A percentile compares a stretch with the other conserved stretches of the same genome.
phyloP scores from a whole-genome alignment of 306 rosid species.

The Gillenia trifoliata region DNA sequence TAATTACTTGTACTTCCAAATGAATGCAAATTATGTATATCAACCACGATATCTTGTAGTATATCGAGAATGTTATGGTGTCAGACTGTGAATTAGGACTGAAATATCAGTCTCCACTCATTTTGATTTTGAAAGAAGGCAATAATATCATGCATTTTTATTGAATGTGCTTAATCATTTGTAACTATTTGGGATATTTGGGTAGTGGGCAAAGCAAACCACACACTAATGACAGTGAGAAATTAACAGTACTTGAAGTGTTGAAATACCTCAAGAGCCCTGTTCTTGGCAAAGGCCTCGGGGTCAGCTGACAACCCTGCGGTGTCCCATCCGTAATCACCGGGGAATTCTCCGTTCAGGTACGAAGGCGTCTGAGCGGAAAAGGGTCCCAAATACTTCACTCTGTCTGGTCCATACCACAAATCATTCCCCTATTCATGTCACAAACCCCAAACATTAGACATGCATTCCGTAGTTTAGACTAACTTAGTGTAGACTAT shows the following conservation, averaged over 20 bases:
- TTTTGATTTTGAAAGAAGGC: background rate
- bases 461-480: background rate
- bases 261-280: slow-evolving; percentile 84
- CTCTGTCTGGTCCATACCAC: slow-evolving; percentile 93
- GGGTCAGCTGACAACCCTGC: slow-evolving; percentile 91
- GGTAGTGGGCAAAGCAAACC: background rate
- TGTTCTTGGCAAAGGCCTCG: slow-evolving; percentile 84
- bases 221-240: background rate
- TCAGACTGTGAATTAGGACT: background rate
- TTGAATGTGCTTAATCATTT: background rate
- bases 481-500: background rate
- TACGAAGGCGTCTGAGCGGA: slow-evolving; percentile 88
- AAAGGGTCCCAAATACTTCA: slow-evolving; percentile 85
- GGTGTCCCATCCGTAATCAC: slow-evolving; percentile 90
- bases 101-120: background rate
- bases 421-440: slow-evolving; percentile 55
- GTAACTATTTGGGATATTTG: background rate
- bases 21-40: background rate
- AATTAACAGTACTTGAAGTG: background rate
- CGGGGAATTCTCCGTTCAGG: slow-evolving; percentile 76
- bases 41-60: background rate
- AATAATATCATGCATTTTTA: background rate
- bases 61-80: background rate
- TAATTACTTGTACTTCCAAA: background rate
- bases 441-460: background rate